These are phyloP conservation scores for Rosa persica DNA, from an alignment of 306 rosid species.

Conservation along the genomic window DNA sequence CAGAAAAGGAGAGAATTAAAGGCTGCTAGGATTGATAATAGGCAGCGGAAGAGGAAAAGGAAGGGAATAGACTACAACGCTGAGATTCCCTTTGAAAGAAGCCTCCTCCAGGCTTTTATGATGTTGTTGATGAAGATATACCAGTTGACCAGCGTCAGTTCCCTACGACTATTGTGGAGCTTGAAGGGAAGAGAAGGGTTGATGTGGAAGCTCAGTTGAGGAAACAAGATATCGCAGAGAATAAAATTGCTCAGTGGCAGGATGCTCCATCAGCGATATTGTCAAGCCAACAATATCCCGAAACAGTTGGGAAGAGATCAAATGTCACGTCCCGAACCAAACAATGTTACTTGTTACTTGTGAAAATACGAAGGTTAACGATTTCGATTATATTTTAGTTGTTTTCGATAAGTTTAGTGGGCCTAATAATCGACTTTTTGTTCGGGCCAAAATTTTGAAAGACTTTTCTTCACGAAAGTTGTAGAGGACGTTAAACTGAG, in stretches of 20 bases:
- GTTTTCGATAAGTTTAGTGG: no score
- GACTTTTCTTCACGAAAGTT: no score
- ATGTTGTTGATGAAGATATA: slow-evolving; percentile 73
- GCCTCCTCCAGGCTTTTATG: slow-evolving; percentile 93
- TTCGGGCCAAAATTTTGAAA: no score
- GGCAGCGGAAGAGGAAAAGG: slow-evolving; percentile 88
- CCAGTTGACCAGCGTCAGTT: slow-evolving; percentile 72
- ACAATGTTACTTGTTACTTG: no score
- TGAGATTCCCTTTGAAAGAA: slow-evolving; percentile 90
- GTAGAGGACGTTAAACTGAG: no score
- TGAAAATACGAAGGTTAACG: no score
- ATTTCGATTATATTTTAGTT: no score
- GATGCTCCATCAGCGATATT: slow-evolving; percentile 91
- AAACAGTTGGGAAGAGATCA: slow-evolving; percentile 86
- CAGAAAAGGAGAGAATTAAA: slow-evolving; percentile 90
- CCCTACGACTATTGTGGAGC: slow-evolving; percentile 92
- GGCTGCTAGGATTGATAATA: slow-evolving; percentile 89
- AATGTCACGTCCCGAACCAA: no score
- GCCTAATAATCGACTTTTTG: no score
- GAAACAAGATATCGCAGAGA: slow-evolving; percentile 82
- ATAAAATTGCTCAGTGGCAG: slow-evolving; percentile 83
- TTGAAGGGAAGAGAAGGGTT: slow-evolving; percentile 85
- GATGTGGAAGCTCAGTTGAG: slow-evolving; percentile 79
- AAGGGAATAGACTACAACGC: slow-evolving; percentile 93
- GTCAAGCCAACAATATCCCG: slow-evolving; percentile 95